A percentile compares a stretch with the other conserved stretches of the same genome.
Evolutionary conservation across 768 basidiomycete genomes (phyloP).

Genomic region (Tephrocybe sp.): DNA sequence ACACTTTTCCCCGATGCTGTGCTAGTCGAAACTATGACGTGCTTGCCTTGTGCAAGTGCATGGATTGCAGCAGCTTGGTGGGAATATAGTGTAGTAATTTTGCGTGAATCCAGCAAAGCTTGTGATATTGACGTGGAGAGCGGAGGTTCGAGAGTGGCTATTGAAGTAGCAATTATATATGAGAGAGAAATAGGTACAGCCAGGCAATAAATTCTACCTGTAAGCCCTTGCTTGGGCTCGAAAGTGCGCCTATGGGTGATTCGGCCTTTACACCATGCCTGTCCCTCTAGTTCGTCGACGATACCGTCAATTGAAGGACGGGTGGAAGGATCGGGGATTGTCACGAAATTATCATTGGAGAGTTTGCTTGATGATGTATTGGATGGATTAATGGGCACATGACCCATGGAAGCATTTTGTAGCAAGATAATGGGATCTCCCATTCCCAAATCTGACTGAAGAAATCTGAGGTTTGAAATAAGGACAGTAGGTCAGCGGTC

Average conservation of each 20-base stretch:
- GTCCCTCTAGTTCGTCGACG: slow-evolving; percentile 54
- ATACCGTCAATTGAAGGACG: slow-evolving; percentile 60
- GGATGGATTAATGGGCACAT: slow-evolving; percentile 68
- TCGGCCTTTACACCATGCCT: slow-evolving; percentile 71
- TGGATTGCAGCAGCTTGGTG: slow-evolving; percentile 75
- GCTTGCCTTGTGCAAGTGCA: slow-evolving; percentile 51
- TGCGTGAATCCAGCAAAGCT: slow-evolving; percentile 58
- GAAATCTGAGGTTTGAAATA: too few relatives aligned
- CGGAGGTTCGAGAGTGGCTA: slow-evolving; percentile 52
- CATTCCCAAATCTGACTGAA: slow-evolving; percentile 46
- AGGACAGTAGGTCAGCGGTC: neutral
- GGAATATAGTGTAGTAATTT: slow-evolving; percentile 65
- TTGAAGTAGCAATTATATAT: neutral
- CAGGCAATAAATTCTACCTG: slow-evolving; percentile 32
- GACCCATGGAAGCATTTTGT: slow-evolving; percentile 64
- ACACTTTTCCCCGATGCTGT: slow-evolving; percentile 91
- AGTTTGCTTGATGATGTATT: slow-evolving; percentile 6
- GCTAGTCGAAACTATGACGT: slow-evolving; percentile 88
- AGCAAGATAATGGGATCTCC: slow-evolving; percentile 68
- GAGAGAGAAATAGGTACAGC: neutral
- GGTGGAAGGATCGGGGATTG: slow-evolving; percentile 41
- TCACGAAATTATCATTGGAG: slow-evolving; percentile 18
- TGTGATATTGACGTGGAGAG: slow-evolving; percentile 56
- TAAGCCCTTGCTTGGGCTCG: slow-evolving; percentile 49
- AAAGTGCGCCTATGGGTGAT: slow-evolving; percentile 59